Evolutionary conservation across 2,329 filamentous ascomycete species (phyloP).

Genomic region (Blastomyces gilchristii): DNA sequence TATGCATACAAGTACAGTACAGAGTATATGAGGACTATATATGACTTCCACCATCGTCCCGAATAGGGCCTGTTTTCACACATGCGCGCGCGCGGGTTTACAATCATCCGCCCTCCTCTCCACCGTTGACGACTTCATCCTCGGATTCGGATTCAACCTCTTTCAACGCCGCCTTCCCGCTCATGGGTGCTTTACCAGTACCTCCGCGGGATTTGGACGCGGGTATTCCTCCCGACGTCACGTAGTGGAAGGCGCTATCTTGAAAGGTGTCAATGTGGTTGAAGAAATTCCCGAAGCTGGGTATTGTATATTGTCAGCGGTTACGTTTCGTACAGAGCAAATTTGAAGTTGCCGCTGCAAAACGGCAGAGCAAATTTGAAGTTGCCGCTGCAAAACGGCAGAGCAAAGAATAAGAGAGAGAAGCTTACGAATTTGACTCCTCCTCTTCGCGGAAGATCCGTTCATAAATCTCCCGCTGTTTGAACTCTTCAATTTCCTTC

Average conservation of each 20-base stretch:
- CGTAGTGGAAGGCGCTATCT: constrained; percentile 62
- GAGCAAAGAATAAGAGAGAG: neutral
- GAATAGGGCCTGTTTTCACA: neutral
- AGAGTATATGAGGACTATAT: neutral
- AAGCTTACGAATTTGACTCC: constrained; percentile 68
- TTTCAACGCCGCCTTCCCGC: constrained; percentile 25
- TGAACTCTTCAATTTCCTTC: constrained; percentile 74
- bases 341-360: neutral
- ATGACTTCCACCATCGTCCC: neutral
- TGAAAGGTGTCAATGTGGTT: constrained; percentile 68
- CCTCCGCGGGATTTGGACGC: constrained; percentile 9
- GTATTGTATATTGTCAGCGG: neutral
- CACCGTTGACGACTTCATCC: constrained; percentile 15
- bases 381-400: no score
- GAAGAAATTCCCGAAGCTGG: constrained; percentile 66
- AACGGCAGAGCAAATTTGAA: neutral
- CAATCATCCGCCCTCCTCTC: constrained; percentile 18
- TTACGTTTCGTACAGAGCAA: neutral
- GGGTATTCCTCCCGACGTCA: constrained; percentile 57
- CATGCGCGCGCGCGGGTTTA: no score
- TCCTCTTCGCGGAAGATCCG: constrained; percentile 86
- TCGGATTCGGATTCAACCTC: constrained; percentile 22
- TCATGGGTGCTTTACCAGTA: constrained; percentile 10
- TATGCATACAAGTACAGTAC: neutral
- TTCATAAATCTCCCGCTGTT: constrained; percentile 83